Conservation (phyloP, 1,284 basidiomycete species). For the Abortiporus biennis region DNA sequence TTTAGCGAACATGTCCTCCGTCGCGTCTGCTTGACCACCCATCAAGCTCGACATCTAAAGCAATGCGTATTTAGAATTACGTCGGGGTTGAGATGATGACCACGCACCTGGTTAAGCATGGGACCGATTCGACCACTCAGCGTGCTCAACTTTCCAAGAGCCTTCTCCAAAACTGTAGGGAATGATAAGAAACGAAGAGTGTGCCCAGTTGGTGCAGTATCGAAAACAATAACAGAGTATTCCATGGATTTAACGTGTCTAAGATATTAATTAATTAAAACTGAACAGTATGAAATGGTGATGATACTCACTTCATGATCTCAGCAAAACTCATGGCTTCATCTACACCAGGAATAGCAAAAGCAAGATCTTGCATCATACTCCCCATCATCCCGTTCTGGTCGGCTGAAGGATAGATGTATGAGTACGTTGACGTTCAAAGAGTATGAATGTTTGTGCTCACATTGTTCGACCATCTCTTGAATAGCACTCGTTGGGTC, state of each 20-base stretch:
- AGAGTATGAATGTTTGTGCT: constrained; percentile 20
- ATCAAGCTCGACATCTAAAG: constrained; percentile 87
- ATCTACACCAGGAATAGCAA: constrained; percentile 98
- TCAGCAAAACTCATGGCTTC: constrained; percentile 99
- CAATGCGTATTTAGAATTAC: too few species aligned
- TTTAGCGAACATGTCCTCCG: constrained; percentile 98
- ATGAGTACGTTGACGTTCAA: constrained; percentile 5
- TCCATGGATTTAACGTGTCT: constrained; percentile 99
- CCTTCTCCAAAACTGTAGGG: constrained; percentile 96
- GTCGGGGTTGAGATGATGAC: too few species aligned
- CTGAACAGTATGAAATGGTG: neutral
- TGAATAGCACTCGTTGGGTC: constrained; percentile 96
- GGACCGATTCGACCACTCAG: constrained; percentile 93
- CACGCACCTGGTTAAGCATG: constrained; percentile 84
- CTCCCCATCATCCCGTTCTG: constrained; percentile 94
- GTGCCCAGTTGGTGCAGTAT: constrained; percentile 98
- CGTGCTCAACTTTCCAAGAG: constrained; percentile 89
- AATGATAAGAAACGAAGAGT: constrained; percentile 98
- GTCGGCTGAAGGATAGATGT: constrained; percentile 58
- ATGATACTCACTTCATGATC: constrained; percentile 90
- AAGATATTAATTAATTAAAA: constrained; percentile 2
- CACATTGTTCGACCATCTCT: constrained; percentile 98
- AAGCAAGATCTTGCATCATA: constrained; percentile 99
- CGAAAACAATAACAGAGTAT: constrained; percentile 98
- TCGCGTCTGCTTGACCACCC: constrained; percentile 82